These are phyloP conservation scores for Stagonosporopsis chrysanthemi DNA, from an alignment of 2,329 filamentous ascomycete genomes.

Conservation along the genomic window DNA sequence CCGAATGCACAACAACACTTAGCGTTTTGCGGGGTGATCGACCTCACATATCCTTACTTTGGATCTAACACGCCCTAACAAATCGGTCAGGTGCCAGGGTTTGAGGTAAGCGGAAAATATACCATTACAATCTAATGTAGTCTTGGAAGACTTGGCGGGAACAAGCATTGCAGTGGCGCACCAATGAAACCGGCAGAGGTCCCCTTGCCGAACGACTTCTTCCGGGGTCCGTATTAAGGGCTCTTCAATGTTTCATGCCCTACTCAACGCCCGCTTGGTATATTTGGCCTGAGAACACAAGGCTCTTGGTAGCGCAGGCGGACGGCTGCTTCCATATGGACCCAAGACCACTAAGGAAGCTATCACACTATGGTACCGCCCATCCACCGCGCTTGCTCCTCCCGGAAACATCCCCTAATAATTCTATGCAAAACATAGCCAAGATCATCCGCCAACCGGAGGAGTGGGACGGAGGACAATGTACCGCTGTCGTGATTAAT, in stretches of 20 bases:
- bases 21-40: slow-evolving; percentile 18
- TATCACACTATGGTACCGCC: slow-evolving; percentile 1
- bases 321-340: neutral
- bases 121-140: slow-evolving; percentile 6
- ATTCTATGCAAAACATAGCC: slow-evolving; percentile 8
- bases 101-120: neutral
- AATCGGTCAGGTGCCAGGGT: neutral
- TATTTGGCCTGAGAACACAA: neutral
- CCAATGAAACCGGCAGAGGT: slow-evolving; percentile 9
- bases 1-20: slow-evolving; percentile 1
- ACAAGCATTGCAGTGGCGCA: slow-evolving; percentile 12
- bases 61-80: neutral
- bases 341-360: slow-evolving; percentile 15
- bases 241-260: slow-evolving; percentile 11
- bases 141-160: slow-evolving; percentile 19
- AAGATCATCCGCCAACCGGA: slow-evolving; percentile 16
- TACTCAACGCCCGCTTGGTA: slow-evolving; percentile 5
- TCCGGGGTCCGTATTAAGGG: slow-evolving; percentile 10
- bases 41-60: slow-evolving; percentile 3
- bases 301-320: slow-evolving; percentile 1
- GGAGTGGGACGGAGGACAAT: neutral
- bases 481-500: neutral
- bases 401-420: neutral
- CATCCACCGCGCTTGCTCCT: slow-evolving; percentile 2
- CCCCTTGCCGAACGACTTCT: neutral